Conservation (phyloP, 768 basidiomycete genomes). For the Cubamyces lactineus region DNA sequence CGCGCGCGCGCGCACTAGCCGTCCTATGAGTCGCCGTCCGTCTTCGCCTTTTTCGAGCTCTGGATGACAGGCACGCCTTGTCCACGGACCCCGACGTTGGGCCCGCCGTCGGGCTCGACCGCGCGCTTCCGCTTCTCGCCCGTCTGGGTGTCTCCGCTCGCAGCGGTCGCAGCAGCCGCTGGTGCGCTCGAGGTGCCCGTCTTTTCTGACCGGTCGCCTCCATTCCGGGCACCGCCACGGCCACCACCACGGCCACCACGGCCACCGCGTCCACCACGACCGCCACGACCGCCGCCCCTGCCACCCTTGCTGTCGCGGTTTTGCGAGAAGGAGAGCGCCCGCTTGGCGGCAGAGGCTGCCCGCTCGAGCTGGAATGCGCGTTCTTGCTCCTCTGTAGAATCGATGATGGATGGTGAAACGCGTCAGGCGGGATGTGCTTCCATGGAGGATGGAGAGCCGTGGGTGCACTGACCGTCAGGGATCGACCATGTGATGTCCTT, state of each 20-base stretch:
- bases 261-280: conserved; percentile 45
- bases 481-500: conserved; percentile 66
- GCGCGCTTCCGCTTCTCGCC: conserved; percentile 81
- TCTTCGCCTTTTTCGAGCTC: conserved; percentile 46
- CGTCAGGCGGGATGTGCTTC: conserved; percentile 9
- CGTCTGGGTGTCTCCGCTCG: conserved; percentile 44
- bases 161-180: conserved; percentile 19
- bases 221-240: conserved; percentile 38
- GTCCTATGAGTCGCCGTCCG: conserved; percentile 36
- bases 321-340: conserved; percentile 44
- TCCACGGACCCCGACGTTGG: conserved; percentile 67
- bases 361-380: conserved; percentile 75
- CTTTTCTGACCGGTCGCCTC: conserved; percentile 24
- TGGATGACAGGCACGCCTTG: conserved; percentile 54
- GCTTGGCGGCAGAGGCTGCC: conserved; percentile 67
- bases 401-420: background rate
- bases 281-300: conserved; percentile 48
- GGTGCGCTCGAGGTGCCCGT: conserved; percentile 20
- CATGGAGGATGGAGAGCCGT: background rate
- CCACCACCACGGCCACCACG: conserved; percentile 41
- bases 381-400: conserved; percentile 64
- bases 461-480: conserved; percentile 53
- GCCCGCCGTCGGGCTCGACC: conserved; percentile 78
- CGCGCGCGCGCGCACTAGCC: no score
- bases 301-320: conserved; percentile 46